Conservation (phyloP, 176 grass and related monocot genomes). For the maize (Zea mays) region Zm-B73-REFERENCE-NAM-5.0 NC_050102.1:171807001-171807500, state of each 20-base stretch:
- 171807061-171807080: background rate
- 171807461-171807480: conserved; percentile 7
- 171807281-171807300: conserved; percentile 19
- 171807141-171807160: conserved; percentile 5
- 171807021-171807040: background rate
- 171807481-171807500: conserved; percentile 20
- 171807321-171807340: conserved; percentile 81
- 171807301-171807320: background rate
- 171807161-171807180: background rate
- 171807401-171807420: conserved; percentile 21
- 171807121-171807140: conserved; percentile 20
- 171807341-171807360: conserved; percentile 77
- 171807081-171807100: conserved; percentile 18
- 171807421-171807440: background rate
- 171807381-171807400: background rate
- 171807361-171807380: conserved; percentile 16
- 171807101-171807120: conserved; percentile 16
- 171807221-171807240: background rate
- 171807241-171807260: conserved; percentile 17
- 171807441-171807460: conserved; percentile 3
- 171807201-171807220: background rate
- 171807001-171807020: conserved; percentile 16
- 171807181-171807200: background rate
- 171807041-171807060: conserved; percentile 1
- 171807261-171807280: conserved; percentile 7